Base-by-base conservation (phyloP, 345 rosid genomes). In the Populus ilicifolia region DNA sequence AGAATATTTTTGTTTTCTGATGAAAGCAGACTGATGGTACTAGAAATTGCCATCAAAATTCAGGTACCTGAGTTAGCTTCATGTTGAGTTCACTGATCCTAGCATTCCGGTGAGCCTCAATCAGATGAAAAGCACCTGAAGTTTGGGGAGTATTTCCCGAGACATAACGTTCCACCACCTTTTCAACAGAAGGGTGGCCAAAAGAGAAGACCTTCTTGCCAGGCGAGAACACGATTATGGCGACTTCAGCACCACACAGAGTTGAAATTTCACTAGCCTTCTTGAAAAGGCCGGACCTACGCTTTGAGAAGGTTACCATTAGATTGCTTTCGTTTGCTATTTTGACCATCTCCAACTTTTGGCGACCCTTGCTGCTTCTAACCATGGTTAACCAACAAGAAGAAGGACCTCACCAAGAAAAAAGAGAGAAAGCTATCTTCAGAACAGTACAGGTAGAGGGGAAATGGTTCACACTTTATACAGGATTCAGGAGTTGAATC, bases 91-190 rank as follows among this genome's bases (percentile, higher is more conserved):
- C 84, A 1, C 76, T 81, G 33, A 87, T 61, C 43, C 78, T 61
- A 4, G 83, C 86, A 20, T 84, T 84, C 18, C 87, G 85, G 68
- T 73, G 89, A 44, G 85, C 87, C 74, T 88, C 88, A 8, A 87
- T 14, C 70, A 88, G 82, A 70, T 84, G 85, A 43, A 39, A 25
- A 33, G 84, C 43, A 17, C 75, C 82, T 0, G 86, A 76, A n/a
- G 67, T 38, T 1, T 44, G 78, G 1, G 78, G 72, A 23, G 82
- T 35, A 30, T 73, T 70, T n/a, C 80, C 69, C 10, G 75, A 67
- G 20, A 85, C 73, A 70, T 67, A 81, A 41, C 72, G 84, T 1
- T 77, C 63, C 16, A 77, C 16, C 35, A 81, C 62, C 0, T 70
- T 29, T 11, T 77, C 75, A 23, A 81, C 75, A 41, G 71, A 54